phyloP scores from a whole-genome alignment of 1,139 yeast species.

The Candida glucosophila region DNA sequence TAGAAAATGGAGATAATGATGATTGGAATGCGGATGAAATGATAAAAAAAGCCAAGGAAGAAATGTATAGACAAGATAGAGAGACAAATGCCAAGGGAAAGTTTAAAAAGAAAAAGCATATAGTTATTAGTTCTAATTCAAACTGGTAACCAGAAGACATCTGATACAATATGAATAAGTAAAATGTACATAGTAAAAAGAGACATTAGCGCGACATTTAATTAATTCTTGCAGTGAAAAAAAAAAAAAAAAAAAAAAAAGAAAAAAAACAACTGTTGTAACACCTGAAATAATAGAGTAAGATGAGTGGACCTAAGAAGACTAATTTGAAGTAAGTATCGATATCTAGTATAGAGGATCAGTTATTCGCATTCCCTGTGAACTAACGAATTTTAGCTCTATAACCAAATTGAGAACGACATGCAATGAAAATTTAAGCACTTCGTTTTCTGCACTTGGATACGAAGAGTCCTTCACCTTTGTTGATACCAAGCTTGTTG shows the following conservation, averaged over 20 bases:
- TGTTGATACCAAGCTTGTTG: conserved; percentile 53
- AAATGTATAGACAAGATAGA: conserved; percentile 22
- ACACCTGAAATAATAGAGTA: too few species aligned
- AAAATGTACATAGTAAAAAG: too few species aligned
- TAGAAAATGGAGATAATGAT: conserved; percentile 23
- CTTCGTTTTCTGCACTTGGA: conserved; percentile 46
- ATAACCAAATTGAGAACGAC: conserved; percentile 39
- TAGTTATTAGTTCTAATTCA: conserved; percentile 14
- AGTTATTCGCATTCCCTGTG: too few species aligned
- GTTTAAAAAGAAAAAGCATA: conserved; percentile 31
- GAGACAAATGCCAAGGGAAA: conserved; percentile 18
- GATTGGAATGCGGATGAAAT: conserved; percentile 43
- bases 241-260: too few species aligned
- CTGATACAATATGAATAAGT: too few species aligned
- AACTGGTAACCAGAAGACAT: conserved; percentile 3
- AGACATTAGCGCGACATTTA: too few species aligned
- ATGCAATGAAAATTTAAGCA: conserved; percentile 40
- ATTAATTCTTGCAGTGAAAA: too few species aligned
- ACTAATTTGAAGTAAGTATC: conserved; percentile 23
- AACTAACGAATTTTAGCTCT: too few species aligned
- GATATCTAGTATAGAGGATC: too few species aligned
- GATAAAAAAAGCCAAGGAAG: conserved; percentile 42
- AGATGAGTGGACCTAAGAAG: too few species aligned
- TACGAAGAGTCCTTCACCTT: conserved; percentile 51
- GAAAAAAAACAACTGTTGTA: too few species aligned